Percentiles rank a stretch among this genome's conserved stretches.
phyloP scores from a whole-genome alignment of 2,329 filamentous ascomycete species.

The Penicillium brasilianum region DNA sequence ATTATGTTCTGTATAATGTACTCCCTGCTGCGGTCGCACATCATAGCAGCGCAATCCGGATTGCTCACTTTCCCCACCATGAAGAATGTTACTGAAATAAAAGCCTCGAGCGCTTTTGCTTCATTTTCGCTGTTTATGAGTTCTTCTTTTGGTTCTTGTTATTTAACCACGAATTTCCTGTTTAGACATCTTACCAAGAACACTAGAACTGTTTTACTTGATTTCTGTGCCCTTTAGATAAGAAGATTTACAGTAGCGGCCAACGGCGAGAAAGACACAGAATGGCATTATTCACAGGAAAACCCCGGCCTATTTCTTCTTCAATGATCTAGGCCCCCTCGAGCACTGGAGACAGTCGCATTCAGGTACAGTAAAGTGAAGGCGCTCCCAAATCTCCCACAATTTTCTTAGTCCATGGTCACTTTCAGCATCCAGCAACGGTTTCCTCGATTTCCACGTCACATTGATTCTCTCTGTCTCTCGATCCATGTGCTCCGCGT shows the following conservation, averaged over 20 bases:
- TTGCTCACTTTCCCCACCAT: no score
- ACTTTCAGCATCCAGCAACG: neutral
- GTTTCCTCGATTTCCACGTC: neutral
- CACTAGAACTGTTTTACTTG: no score
- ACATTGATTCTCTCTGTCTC: neutral
- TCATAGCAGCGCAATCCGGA: no score
- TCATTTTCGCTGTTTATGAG: no score
- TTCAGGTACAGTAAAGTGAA: slow-evolving; percentile 4
- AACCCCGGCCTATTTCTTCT: neutral
- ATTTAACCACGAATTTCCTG: neutral
- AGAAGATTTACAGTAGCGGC: neutral
- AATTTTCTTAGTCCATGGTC: neutral
- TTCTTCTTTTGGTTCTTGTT: neutral
- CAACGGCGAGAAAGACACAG: neutral
- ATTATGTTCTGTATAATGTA: no score
- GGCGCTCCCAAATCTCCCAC: slow-evolving; percentile 5
- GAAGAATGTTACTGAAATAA: no score
- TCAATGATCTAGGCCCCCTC: neutral
- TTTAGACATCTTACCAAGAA: neutral
- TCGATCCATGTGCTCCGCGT: slow-evolving; percentile 3
- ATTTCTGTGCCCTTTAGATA: neutral
- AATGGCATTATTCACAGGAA: neutral
- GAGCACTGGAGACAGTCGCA: slow-evolving; percentile 5
- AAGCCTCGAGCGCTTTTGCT: no score
- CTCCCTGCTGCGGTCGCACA: no score